A percentile compares a stretch with the other conserved stretches of the same genome.
Evolutionary conservation across 2,329 filamentous ascomycete genomes (phyloP).

Genomic region (Zalaria obscura): DNA sequence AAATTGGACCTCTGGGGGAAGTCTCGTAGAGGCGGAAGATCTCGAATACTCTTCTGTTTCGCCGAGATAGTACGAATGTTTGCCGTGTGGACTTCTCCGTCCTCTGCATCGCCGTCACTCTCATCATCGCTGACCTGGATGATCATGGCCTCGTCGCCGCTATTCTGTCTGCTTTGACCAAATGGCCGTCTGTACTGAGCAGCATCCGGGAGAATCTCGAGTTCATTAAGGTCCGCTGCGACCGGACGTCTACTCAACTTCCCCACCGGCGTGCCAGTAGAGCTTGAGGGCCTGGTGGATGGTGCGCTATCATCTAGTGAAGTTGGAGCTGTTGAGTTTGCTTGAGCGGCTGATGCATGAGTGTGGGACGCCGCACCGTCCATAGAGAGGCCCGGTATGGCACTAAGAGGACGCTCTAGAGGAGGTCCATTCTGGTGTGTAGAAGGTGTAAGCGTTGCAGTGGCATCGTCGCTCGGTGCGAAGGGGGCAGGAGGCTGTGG

Average conservation of each 20-base stretch:
- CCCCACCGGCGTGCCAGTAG: not conserved
- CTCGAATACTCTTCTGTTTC: constrained; percentile 7
- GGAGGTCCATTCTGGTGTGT: no score
- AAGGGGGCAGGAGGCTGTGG: no score
- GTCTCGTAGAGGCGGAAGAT: constrained; percentile 10
- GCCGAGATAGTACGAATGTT: not conserved
- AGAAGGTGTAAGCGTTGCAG: no score
- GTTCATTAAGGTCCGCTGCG: constrained; percentile 22
- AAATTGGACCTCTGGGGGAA: constrained; percentile 17
- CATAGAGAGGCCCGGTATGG: no score
- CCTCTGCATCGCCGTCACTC: constrained; percentile 12
- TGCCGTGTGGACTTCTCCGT: constrained; percentile 4
- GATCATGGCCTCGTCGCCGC: constrained; percentile 49
- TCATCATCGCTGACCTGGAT: constrained; percentile 59
- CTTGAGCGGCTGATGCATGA: no score
- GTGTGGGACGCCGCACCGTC: no score
- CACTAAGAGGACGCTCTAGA: no score
- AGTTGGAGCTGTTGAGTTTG: no score
- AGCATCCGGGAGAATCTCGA: no score
- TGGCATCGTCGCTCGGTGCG: no score
- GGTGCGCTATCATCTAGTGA: no score
- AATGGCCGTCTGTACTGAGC: constrained; percentile 44
- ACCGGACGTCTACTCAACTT: constrained; percentile 43
- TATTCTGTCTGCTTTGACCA: constrained; percentile 35
- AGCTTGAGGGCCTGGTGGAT: no score